Percentiles rank a stretch among this genome's conserved stretches.
Evolutionary conservation across 1,139 yeast genomes (phyloP).

Genomic region (Suhomyces maxii): DNA sequence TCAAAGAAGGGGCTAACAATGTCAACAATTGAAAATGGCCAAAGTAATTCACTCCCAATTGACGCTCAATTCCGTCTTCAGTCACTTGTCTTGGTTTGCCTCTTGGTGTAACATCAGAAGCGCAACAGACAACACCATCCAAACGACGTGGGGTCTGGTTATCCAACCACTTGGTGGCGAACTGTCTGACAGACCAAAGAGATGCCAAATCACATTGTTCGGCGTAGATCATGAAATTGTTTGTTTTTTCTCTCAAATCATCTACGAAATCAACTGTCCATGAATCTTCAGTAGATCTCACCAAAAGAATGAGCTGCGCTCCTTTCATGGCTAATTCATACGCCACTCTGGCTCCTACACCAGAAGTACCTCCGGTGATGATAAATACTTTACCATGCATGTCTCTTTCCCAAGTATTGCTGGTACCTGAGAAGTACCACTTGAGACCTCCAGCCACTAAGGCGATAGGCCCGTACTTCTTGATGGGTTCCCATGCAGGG

Average conservation of each 20-base stretch:
- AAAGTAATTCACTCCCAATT: slow-evolving; percentile 78
- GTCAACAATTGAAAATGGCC: slow-evolving; percentile 80
- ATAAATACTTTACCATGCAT: slow-evolving; percentile 88
- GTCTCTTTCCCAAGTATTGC: slow-evolving; percentile 88
- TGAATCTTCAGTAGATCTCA: slow-evolving; percentile 60
- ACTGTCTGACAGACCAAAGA: slow-evolving; percentile 75
- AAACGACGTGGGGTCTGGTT: slow-evolving; percentile 86
- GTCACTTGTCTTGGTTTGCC: slow-evolving; percentile 62
- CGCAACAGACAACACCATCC: slow-evolving; percentile 87
- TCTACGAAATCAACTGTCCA: slow-evolving; percentile 83
- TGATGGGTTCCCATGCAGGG: slow-evolving; percentile 69
- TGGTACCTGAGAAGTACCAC: slow-evolving; percentile 72
- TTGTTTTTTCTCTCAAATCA: slow-evolving; percentile 68
- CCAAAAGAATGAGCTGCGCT: slow-evolving; percentile 80
- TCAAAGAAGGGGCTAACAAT: slow-evolving; percentile 73
- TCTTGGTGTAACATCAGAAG: slow-evolving; percentile 77
- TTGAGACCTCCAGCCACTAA: slow-evolving; percentile 43
- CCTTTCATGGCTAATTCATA: slow-evolving; percentile 75
- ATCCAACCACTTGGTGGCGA: slow-evolving; percentile 94
- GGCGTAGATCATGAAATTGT: slow-evolving; percentile 77
- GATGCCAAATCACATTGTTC: slow-evolving; percentile 83
- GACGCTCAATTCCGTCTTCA: slow-evolving; percentile 80
- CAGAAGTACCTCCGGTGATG: slow-evolving; percentile 82
- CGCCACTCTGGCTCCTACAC: slow-evolving; percentile 78
- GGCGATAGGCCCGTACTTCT: slow-evolving; percentile 50